Evolutionary conservation across 2,329 filamentous ascomycete genomes (phyloP), one percentile per base, ranked within the genome.

Genomic region (Aspergillus ochraceoroseus): DNA sequence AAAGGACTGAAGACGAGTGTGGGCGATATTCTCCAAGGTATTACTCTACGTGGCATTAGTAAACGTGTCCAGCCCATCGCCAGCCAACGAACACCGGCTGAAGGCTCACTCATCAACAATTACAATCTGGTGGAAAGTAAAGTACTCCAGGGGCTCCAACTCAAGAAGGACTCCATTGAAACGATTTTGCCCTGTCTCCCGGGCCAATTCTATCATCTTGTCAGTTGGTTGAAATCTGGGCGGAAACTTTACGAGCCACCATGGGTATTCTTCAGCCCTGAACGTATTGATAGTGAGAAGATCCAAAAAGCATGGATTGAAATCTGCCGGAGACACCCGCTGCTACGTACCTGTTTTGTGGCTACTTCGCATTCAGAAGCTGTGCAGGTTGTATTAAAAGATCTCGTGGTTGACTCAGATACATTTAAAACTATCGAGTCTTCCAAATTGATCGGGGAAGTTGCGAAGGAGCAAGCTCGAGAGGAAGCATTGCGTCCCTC

Each of bases 341-440:
- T 64, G 8, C 44, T 66, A 30, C 54, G 63, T 7, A 66, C 63
- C 0, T 51, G 48, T n/a, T 64, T 66, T 27, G 56, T 53, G 14
- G 54, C 58, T 3, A 40, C 49, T 5, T 55, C 53, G 2, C 22
- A 51, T 4, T 49, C 49, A 5, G 46, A 58, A 22, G 49, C 49
- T 14, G 42, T 59, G 2, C 62, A 65, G 32, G 47, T 65, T 6
- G 51, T 64, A 7, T 40, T 61, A 29, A 63, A 59, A 17, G 25
- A 52, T 3, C 44, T 47, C 0, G 22, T 32, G 17, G 43, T 41
- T 4, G 40, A 47, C 15, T 22, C 44, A 2, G 37, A 41, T 4
- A 53, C 49, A 2, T 63, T 61, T 46, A 49, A 50, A 19, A 41
- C 54, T 19, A 35, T 56, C 12, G 36, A 55, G 2, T 44, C 45